These are phyloP conservation scores for Beauveria asiatica DNA, from an alignment of 2,329 filamentous ascomycete genomes.

Conservation along the genomic window DNA sequence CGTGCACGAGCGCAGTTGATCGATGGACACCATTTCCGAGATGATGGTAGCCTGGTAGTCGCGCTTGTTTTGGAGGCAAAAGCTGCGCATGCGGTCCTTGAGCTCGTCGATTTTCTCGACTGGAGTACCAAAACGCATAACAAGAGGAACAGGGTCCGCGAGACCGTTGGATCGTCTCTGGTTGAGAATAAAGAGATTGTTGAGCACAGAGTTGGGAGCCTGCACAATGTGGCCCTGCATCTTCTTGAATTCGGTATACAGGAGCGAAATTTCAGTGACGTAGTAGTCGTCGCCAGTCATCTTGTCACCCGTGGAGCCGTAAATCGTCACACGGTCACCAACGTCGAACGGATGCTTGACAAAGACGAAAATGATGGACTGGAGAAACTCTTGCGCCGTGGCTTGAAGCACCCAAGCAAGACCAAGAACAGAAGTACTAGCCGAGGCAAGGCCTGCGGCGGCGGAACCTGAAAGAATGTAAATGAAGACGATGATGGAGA, in stretches of 20 bases:
- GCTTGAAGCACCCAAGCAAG: conserved; percentile 88
- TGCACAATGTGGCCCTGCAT: conserved; percentile 96
- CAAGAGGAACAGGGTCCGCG: conserved; percentile 75
- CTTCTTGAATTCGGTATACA: conserved; percentile 98
- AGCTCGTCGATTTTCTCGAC: conserved; percentile 75
- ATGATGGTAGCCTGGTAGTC: conserved; percentile 83
- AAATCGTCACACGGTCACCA: conserved; percentile 84
- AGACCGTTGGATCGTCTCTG: conserved; percentile 83
- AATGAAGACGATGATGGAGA: conserved; percentile 78
- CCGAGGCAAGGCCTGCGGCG: conserved; percentile 82
- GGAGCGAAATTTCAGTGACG: conserved; percentile 83
- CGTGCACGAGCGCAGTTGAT: conserved; percentile 75
- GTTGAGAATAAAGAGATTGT: conserved; percentile 90
- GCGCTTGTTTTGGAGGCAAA: conserved; percentile 75
- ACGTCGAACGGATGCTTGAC: conserved; percentile 97
- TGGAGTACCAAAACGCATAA: conserved; percentile 83
- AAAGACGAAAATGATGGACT: conserved; percentile 91
- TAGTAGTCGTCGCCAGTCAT: conserved; percentile 88
- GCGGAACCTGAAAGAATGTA: conserved; percentile 84
- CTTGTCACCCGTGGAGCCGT: conserved; percentile 75
- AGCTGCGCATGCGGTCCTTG: conserved; percentile 71
- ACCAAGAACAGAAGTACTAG: conserved; percentile 78
- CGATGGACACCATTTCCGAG: conserved; percentile 71
- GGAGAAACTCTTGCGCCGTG: conserved; percentile 88
- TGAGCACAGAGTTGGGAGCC: conserved; percentile 88